A percentile compares a stretch with the other conserved stretches of the same genome.
phyloP scores from a whole-genome alignment of 768 basidiomycete species.

The Podaxis sp. region DNA sequence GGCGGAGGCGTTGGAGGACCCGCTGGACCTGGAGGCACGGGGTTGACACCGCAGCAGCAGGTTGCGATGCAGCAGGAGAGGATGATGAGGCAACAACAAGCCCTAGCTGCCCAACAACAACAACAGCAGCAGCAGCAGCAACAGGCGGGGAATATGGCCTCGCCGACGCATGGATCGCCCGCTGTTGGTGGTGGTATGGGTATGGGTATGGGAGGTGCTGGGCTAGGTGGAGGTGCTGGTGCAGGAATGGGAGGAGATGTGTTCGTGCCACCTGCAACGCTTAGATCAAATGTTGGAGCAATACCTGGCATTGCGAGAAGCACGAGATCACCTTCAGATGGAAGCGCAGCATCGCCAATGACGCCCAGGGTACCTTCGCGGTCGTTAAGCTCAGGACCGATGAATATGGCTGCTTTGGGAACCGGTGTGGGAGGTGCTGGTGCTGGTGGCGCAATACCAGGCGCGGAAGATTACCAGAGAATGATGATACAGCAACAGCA shows the following conservation, averaged over 20 bases:
- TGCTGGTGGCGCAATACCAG: slow-evolving; percentile 9
- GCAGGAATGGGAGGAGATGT: slow-evolving; percentile 29
- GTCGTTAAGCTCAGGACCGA: slow-evolving; percentile 35
- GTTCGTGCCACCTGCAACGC: slow-evolving; percentile 31
- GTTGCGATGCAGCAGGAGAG: slow-evolving; percentile 34
- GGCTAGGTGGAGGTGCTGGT: neutral
- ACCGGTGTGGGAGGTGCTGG: neutral
- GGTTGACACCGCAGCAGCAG: slow-evolving; percentile 24
- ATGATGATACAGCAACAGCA: slow-evolving; percentile 49
- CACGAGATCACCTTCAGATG: slow-evolving; percentile 72
- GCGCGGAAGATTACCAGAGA: slow-evolving; percentile 55
- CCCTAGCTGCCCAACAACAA: slow-evolving; percentile 24
- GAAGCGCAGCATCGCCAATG: slow-evolving; percentile 43
- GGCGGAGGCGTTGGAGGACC: slow-evolving; percentile 13
- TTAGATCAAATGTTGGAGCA: slow-evolving; percentile 53
- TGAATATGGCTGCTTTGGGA: slow-evolving; percentile 31
- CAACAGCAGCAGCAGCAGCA: slow-evolving; percentile 39
- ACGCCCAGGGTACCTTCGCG: slow-evolving; percentile 37
- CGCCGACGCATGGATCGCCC: slow-evolving; percentile 20
- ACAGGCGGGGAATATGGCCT: slow-evolving; percentile 38
- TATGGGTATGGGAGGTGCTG: neutral
- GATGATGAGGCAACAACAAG: slow-evolving; percentile 42
- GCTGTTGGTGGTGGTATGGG: slow-evolving; percentile 22
- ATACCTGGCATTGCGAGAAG: slow-evolving; percentile 78
- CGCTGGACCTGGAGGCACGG: slow-evolving; percentile 17